Percentiles rank a stretch among this genome's conserved stretches.
These are phyloP conservation scores for Phytopythium cucurbitacearum DNA, from an alignment of 352 stramenopile species.

Conservation along the genomic window DNA sequence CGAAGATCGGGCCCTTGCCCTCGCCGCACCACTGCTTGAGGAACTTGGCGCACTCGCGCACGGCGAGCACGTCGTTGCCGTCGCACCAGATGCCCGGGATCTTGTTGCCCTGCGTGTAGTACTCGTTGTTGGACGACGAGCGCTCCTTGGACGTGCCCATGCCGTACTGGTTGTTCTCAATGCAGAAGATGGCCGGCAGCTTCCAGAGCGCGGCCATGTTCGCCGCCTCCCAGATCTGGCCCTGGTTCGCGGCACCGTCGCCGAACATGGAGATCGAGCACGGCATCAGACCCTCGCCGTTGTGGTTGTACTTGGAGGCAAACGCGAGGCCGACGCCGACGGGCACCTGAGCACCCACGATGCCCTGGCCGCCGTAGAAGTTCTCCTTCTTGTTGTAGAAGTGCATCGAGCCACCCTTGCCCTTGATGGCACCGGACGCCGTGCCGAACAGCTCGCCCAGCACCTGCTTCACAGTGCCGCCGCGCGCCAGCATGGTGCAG, in stretches of 20 bases:
- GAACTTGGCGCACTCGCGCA: constrained; percentile 96
- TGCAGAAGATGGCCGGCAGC: constrained; percentile 99
- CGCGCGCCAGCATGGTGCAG: constrained; percentile 95
- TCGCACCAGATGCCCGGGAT: constrained; percentile 99
- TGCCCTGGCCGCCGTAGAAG: constrained; percentile 98
- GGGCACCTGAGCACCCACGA: constrained; percentile 98
- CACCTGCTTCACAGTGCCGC: constrained; percentile 91
- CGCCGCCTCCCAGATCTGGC: constrained; percentile 96
- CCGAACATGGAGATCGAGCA: constrained; percentile 98
- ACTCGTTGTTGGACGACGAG: constrained; percentile 96
- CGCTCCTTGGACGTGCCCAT: constrained; percentile 99
- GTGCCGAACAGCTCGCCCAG: constrained; percentile 97
- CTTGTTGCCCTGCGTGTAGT: constrained; percentile 99
- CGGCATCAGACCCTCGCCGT: constrained; percentile 84
- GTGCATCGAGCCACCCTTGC: constrained; percentile 99
- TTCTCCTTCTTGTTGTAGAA: constrained; percentile 99
- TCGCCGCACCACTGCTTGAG: constrained; percentile 94
- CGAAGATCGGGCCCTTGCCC: constrained; percentile 99
- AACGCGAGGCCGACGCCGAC: constrained; percentile 98
- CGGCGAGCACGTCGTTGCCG: constrained; percentile 98
- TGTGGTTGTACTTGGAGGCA: constrained; percentile 98
- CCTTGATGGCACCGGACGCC: constrained; percentile 83
- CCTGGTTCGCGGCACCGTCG: constrained; percentile 99
- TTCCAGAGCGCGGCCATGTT: constrained; percentile 99
- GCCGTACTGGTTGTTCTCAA: constrained; percentile 99